phyloP scores from a whole-genome alignment of 192 early-diverging fungal genomes.

The Pilaira anomala region DNA sequence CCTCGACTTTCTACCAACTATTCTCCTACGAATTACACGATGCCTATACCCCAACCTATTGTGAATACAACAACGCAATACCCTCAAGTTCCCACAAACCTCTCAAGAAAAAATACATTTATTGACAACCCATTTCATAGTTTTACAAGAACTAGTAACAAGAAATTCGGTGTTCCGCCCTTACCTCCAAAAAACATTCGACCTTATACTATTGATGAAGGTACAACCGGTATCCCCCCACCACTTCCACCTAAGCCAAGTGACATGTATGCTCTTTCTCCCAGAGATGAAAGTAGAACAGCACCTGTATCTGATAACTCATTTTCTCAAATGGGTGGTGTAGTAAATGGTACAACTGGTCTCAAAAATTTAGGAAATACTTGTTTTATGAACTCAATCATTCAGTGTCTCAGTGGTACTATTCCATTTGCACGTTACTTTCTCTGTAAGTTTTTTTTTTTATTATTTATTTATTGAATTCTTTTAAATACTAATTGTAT shows the following conservation, averaged over 20 bases:
- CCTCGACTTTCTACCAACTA: no score
- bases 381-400: conserved; percentile 82
- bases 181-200: conserved; percentile 41
- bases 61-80: conserved; percentile 8
- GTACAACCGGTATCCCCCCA: neutral
- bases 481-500: neutral
- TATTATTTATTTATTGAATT: neutral
- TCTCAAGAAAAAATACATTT: conserved; percentile 47
- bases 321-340: conserved; percentile 43
- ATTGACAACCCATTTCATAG: conserved; percentile 56
- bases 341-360: conserved; percentile 59
- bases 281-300: neutral
- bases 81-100: conserved; percentile 1
- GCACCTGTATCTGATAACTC: conserved; percentile 23
- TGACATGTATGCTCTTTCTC: neutral
- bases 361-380: conserved; percentile 82
- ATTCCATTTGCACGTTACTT: conserved; percentile 71
- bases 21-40: neutral
- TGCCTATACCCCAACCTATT: conserved; percentile 17
- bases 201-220: conserved; percentile 27
- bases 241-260: neutral
- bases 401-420: conserved; percentile 76
- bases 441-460: conserved; percentile 19
- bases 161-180: conserved; percentile 25
- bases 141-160: conserved; percentile 40